Percentiles rank a stretch among this genome's conserved stretches.
phyloP scores from a whole-genome alignment of 305 asterid genomes.

The Fraxinus platypoda region DNA sequence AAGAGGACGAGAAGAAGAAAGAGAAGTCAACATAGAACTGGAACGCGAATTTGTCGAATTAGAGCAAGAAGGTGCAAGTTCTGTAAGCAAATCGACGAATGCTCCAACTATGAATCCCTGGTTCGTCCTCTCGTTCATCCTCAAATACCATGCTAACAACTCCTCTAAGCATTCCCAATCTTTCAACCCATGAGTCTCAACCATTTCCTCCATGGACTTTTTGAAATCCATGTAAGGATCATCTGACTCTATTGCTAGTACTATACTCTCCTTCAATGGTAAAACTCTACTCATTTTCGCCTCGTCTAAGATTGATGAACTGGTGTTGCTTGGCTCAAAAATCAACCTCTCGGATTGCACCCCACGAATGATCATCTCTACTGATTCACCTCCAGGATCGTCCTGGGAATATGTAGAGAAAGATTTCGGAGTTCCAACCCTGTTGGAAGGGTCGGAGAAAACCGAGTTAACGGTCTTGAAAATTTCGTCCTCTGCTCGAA shows the following conservation, averaged over 20 bases:
- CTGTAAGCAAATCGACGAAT: constrained; percentile 42
- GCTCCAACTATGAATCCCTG: constrained; percentile 48
- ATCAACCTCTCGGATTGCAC: constrained; percentile 41
- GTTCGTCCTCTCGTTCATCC: constrained; percentile 36
- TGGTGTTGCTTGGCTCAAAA: constrained; percentile 42
- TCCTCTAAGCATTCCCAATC: constrained; percentile 52
- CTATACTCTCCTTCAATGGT: constrained; percentile 33
- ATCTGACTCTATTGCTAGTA: constrained; percentile 37
- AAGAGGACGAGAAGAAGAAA: constrained; percentile 30
- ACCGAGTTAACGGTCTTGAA: not conserved
- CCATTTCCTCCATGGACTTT: constrained; percentile 55
- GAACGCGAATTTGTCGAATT: constrained; percentile 20
- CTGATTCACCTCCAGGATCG: not conserved
- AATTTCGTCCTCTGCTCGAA: not conserved
- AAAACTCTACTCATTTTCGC: not conserved
- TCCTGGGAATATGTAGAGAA: not conserved
- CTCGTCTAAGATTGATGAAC: constrained; percentile 31
- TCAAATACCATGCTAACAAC: constrained; percentile 47
- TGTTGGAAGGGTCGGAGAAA: not conserved
- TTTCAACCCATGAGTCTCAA: constrained; percentile 42
- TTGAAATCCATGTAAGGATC: constrained; percentile 51
- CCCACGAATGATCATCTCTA: constrained; percentile 24
- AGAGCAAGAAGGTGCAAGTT: constrained; percentile 14
- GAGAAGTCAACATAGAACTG: constrained; percentile 23
- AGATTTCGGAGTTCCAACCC: not conserved